phyloP scores from a whole-genome alignment of 768 basidiomycete species.

The Termitomyces sp. region DNA sequence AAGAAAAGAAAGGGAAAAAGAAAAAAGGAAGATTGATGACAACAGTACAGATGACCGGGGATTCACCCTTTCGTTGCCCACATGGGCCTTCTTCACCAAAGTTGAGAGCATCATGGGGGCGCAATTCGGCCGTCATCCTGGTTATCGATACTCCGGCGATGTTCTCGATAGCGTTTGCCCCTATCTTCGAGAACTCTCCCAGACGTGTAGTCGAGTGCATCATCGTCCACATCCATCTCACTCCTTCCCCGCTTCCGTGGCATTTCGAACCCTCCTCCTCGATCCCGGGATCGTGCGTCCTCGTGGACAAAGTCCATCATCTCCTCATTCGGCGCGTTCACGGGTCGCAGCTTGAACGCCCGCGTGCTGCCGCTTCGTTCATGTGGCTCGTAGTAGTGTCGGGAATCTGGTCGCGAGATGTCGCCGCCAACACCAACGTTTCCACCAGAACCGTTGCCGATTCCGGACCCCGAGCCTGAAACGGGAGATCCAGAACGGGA shows the following conservation, averaged over 20 bases:
- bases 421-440: slow-evolving; percentile 22
- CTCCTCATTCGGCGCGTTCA: slow-evolving; percentile 41
- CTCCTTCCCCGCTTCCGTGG: slow-evolving; percentile 53
- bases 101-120: slow-evolving; percentile 13
- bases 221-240: slow-evolving; percentile 63
- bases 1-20: slow-evolving; percentile 7
- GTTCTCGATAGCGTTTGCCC: slow-evolving; percentile 55
- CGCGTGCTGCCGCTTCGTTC: slow-evolving; percentile 27
- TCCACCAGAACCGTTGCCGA: slow-evolving; percentile 15
- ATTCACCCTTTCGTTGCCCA: slow-evolving; percentile 8
- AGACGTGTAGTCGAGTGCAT: slow-evolving; percentile 34
- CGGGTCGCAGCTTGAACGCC: slow-evolving; percentile 47
- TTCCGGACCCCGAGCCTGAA: slow-evolving; percentile 47
- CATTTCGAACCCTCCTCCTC: slow-evolving; percentile 18
- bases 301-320: slow-evolving; percentile 47
- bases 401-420: slow-evolving; percentile 47
- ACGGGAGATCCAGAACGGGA: slow-evolving; percentile 58
- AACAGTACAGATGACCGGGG: slow-evolving; percentile 9
- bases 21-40: slow-evolving; percentile 10
- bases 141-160: slow-evolving; percentile 30
- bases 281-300: slow-evolving; percentile 43
- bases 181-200: slow-evolving; percentile 42
- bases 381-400: slow-evolving; percentile 42
- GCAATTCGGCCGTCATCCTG: slow-evolving; percentile 34
- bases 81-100: slow-evolving; percentile 10